Base-by-base conservation (phyloP, 2,329 filamentous ascomycete genomes). In the Pseudodiploospora longispora region DNA sequence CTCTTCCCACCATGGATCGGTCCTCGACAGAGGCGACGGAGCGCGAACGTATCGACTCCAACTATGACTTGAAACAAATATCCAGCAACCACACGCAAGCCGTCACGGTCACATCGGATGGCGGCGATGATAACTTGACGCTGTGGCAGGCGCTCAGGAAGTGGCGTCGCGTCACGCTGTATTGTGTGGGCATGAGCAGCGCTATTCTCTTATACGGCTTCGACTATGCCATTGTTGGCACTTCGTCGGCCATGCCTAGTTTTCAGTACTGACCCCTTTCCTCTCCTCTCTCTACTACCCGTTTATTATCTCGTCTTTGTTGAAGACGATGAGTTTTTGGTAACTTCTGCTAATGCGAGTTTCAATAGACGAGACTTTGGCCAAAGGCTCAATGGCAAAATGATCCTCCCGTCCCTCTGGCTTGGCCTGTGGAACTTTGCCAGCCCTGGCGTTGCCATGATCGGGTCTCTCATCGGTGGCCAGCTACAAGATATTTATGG, bases 391-490 rank as follows among this genome's bases (percentile, higher is more conserved):
- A 45, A 60, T 9, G 53, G 50, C n/a, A 43, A 53, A 30, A 58
- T 59, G 35, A 69, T 64, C 34, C 60, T 68, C 19, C 68, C 69
- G 0, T 66, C 66, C 2, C 53, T 63, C 19, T 72, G 69, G 69
- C 57, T 72, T 6, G 63, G 66, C 1, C 56, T 72, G 10, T 72
- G 69, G 69, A 65, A 63, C 36, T 63, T 65, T 27, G 56, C 63
- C 6, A 60, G 60, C 27, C 62, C 65, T 0, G 50, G 69, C 10
- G 66, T 65, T 1, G 58, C 61, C 36, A 59, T 68, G 41, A 40
- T 63, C n/a, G 68, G 68, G 3, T 57, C 66, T 2, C 46, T 62
- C 6, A 39, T 56, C 2, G 68, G 59, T 6, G 69, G 68, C 6
- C 59, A 55, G 47, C 54, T 69, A 27, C 63, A 69, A 42, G 68